Percentiles rank a stretch among this genome's conserved stretches.
Conservation (phyloP, 768 basidiomycete species). For the Suillus plorans region DNA sequence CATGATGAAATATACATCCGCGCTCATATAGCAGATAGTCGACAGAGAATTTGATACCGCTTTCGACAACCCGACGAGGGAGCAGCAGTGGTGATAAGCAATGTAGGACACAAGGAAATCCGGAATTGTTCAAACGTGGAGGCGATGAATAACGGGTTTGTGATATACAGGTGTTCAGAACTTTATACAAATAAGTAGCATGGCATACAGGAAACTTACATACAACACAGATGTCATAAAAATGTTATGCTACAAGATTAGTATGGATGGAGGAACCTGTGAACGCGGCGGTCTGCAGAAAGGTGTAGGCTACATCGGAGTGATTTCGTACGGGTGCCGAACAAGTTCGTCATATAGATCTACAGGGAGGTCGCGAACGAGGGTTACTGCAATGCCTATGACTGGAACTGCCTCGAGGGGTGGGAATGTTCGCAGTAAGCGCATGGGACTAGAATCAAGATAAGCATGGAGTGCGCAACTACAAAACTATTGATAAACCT, state of each 20-base stretch:
- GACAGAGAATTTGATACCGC: too few relatives aligned
- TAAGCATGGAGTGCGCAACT: constrained; percentile 1
- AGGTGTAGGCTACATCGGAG: constrained; percentile 9
- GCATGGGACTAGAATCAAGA: constrained; percentile 73
- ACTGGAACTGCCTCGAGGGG: constrained; percentile 85
- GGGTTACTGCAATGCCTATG: constrained; percentile 90
- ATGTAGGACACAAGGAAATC: too few relatives aligned
- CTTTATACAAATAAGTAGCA: too few relatives aligned
- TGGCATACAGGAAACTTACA: constrained; percentile 11
- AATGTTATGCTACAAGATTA: constrained; percentile 25
- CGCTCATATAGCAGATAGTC: too few relatives aligned
- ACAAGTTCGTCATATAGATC: constrained; percentile 89
- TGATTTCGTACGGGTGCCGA: constrained; percentile 75
- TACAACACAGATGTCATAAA: constrained; percentile 11
- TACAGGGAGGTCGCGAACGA: constrained; percentile 86
- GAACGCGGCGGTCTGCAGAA: constrained; percentile 3
- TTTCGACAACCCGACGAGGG: too few relatives aligned
- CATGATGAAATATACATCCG: too few relatives aligned
- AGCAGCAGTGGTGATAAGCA: too few relatives aligned
- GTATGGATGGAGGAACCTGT: constrained; percentile 9
- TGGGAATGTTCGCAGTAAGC: constrained; percentile 89
- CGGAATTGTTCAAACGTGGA: too few relatives aligned
- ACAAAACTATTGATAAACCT: constrained; percentile 53
- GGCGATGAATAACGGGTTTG: too few relatives aligned
- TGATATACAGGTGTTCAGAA: too few relatives aligned